Evolutionary conservation across 805 yeast genomes (phyloP).

Genomic region (Metschnikowia bowlesiae): DNA sequence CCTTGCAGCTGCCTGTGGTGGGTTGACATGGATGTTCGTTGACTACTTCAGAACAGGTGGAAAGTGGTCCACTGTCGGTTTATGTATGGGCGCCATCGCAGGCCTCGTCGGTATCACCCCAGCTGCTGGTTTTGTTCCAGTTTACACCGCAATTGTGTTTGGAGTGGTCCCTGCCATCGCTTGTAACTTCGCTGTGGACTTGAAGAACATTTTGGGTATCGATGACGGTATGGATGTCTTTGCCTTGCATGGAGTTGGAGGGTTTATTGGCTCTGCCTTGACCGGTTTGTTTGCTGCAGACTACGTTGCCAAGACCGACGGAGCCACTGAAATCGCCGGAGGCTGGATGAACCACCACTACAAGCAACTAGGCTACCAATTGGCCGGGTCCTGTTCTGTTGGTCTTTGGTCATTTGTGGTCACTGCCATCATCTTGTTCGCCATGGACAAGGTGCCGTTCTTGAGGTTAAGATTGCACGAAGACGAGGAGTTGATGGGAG

Average conservation of each 20-base stretch:
- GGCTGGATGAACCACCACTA: slow-evolving; percentile 88
- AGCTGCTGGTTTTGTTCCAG: slow-evolving; percentile 94
- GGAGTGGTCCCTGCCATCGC: slow-evolving; percentile 33
- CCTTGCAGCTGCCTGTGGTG: slow-evolving; percentile 90
- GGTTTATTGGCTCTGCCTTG: slow-evolving; percentile 72
- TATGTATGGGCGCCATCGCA: slow-evolving; percentile 90
- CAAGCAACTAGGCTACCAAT: slow-evolving; percentile 81
- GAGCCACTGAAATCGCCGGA: slow-evolving; percentile 59
- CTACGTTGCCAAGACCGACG: slow-evolving; percentile 82
- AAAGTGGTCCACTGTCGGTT: slow-evolving; percentile 90
- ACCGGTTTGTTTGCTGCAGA: slow-evolving; percentile 93
- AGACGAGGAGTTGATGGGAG: slow-evolving; percentile 84
- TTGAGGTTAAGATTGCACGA: slow-evolving; percentile 76
- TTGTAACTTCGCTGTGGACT: slow-evolving; percentile 82
- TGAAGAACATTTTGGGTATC: slow-evolving; percentile 64
- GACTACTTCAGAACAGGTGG: slow-evolving; percentile 84
- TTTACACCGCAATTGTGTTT: slow-evolving; percentile 44
- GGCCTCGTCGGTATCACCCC: slow-evolving; percentile 96
- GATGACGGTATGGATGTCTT: slow-evolving; percentile 96
- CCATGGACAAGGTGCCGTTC: slow-evolving; percentile 73
- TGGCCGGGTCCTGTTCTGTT: slow-evolving; percentile 70
- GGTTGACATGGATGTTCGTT: slow-evolving; percentile 88
- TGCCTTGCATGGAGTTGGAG: slow-evolving; percentile 93
- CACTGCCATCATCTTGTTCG: slow-evolving; percentile 61
- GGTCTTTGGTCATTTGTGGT: slow-evolving; percentile 73